These are phyloP conservation scores for Lipomyces starkeyi DNA, from an alignment of 805 yeast genomes.

Conservation along the genomic window DNA sequence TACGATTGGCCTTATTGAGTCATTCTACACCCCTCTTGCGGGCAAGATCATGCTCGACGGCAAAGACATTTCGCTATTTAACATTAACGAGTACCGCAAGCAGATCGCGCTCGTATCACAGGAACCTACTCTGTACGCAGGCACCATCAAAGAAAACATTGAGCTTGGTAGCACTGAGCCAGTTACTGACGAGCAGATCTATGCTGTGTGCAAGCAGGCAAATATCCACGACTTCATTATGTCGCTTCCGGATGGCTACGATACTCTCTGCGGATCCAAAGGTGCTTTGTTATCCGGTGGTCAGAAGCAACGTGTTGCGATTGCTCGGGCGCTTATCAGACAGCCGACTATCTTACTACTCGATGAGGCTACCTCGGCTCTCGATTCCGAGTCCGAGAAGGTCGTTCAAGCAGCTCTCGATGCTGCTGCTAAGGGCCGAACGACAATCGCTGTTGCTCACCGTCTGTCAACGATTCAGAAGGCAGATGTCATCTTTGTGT, in stretches of 20 bases:
- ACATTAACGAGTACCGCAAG: conserved; percentile 57
- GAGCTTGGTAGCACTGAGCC: conserved; percentile 54
- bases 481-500: conserved; percentile 65
- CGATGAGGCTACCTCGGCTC: conserved; percentile 74
- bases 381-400: conserved; percentile 74
- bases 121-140: conserved; percentile 64
- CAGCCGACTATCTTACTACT: conserved; percentile 66
- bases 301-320: conserved; percentile 77
- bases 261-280: conserved; percentile 60
- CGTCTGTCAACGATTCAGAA: conserved; percentile 71
- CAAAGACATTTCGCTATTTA: conserved; percentile 54
- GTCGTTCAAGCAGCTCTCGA: conserved; percentile 75
- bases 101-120: conserved; percentile 66
- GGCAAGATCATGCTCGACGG: conserved; percentile 63
- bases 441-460: conserved; percentile 86
- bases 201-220: conserved; percentile 57
- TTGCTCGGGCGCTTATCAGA: conserved; percentile 74
- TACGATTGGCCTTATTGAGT: conserved; percentile 58
- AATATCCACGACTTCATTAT: conserved; percentile 63
- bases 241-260: conserved; percentile 64
- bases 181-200: conserved; percentile 53
- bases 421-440: conserved; percentile 70
- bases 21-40: conserved; percentile 57
- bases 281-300: conserved; percentile 73
- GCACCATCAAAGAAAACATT: conserved; percentile 61